Percentiles rank a stretch among this genome's conserved stretches.
These are phyloP conservation scores for Epichloe sylvatica DNA, from an alignment of 2,329 filamentous ascomycete genomes.

Conservation along the genomic window DNA sequence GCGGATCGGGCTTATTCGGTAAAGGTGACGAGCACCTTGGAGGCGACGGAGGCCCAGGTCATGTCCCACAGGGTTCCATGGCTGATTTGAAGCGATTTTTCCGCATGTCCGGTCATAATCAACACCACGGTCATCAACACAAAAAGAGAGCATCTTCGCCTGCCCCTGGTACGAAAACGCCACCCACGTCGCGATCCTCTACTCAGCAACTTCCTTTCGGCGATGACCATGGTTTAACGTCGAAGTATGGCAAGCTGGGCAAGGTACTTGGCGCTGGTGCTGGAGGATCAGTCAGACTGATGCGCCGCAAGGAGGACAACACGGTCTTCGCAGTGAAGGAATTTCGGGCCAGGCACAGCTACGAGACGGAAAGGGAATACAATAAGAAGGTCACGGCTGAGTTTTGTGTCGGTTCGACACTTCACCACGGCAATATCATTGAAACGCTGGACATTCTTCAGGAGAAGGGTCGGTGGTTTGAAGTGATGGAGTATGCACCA, in stretches of 20 bases:
- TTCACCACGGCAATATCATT: slow-evolving; percentile 96
- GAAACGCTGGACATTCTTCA: slow-evolving; percentile 94
- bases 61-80: slow-evolving; percentile 61
- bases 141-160: slow-evolving; percentile 55
- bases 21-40: slow-evolving; percentile 20
- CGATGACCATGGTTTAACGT: slow-evolving; percentile 79
- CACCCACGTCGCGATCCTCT: slow-evolving; percentile 31
- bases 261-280: slow-evolving; percentile 88
- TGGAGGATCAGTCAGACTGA: slow-evolving; percentile 81
- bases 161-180: slow-evolving; percentile 37
- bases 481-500: slow-evolving; percentile 98
- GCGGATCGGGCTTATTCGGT: slow-evolving; percentile 29
- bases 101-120: slow-evolving; percentile 57
- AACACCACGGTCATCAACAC: slow-evolving; percentile 51
- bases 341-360: slow-evolving; percentile 79
- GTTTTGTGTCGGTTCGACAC: slow-evolving; percentile 91
- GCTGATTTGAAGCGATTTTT: slow-evolving; percentile 95
- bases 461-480: slow-evolving; percentile 89
- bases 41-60: slow-evolving; percentile 14
- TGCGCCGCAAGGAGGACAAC: slow-evolving; percentile 85
- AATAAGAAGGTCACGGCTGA: slow-evolving; percentile 97
- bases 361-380: slow-evolving; percentile 90
- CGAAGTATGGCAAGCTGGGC: slow-evolving; percentile 91
- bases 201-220: slow-evolving; percentile 67
- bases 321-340: slow-evolving; percentile 97